Evolutionary conservation across 78 protist genomes (phyloP).

Genomic region (Chrysochromulina parva): DNA sequence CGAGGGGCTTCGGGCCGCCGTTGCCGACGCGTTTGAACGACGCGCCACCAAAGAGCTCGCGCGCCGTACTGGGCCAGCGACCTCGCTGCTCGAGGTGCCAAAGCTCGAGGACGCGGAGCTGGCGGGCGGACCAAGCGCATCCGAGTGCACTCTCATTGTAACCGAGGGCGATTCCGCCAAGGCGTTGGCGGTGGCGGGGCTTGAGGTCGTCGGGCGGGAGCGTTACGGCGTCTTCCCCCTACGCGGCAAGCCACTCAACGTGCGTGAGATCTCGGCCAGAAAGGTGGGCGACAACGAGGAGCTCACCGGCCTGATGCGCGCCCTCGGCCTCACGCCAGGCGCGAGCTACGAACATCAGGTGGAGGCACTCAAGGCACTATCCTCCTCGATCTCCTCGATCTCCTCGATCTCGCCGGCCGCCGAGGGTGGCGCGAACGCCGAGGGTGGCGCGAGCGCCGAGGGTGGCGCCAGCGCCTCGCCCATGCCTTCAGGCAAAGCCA

Average conservation of each 20-base stretch:
- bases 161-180: slow-evolving; percentile 98
- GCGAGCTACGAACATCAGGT: background rate
- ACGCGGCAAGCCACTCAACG: slow-evolving; percentile 94
- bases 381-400: too few relatives aligned
- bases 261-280: slow-evolving; percentile 80
- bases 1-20: background rate
- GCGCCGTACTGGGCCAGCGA: too few relatives aligned
- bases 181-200: slow-evolving; percentile 76
- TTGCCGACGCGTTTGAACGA: background rate
- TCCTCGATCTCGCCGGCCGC: too few relatives aligned
- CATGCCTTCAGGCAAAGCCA: too few relatives aligned
- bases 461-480: too few relatives aligned
- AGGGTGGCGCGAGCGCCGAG: too few relatives aligned
- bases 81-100: too few relatives aligned
- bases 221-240: slow-evolving; percentile 98
- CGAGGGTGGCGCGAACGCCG: too few relatives aligned
- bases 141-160: slow-evolving; percentile 95
- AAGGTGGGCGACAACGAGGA: slow-evolving; percentile 81
- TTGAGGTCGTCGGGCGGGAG: slow-evolving; percentile 73
- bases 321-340: slow-evolving; percentile 83
- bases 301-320: slow-evolving; percentile 64
- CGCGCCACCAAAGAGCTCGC: too few relatives aligned
- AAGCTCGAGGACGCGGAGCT: slow-evolving; percentile 93
- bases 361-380: too few relatives aligned
- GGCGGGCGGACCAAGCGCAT: slow-evolving; percentile 82